These are phyloP conservation scores for Leptographium galeiforme DNA, from an alignment of 2,329 filamentous ascomycete species.

Conservation along the genomic window DNA sequence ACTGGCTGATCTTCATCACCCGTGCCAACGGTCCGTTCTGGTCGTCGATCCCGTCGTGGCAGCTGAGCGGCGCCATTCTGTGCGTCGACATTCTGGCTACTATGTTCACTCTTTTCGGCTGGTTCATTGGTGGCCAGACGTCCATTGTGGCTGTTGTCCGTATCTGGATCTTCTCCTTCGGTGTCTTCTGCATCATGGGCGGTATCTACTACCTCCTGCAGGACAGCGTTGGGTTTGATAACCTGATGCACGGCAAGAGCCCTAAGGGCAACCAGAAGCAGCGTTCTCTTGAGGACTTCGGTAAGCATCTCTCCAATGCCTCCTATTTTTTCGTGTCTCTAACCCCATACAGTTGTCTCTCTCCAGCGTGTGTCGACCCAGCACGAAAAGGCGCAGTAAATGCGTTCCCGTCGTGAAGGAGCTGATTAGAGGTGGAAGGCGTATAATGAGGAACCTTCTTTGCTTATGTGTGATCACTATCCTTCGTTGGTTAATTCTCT, in stretches of 20 bases:
- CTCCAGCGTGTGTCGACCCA: slow-evolving; percentile 83
- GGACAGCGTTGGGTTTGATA: slow-evolving; percentile 70
- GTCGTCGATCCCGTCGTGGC: slow-evolving; percentile 80
- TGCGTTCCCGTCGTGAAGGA: slow-evolving; percentile 13
- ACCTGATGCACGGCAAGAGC: slow-evolving; percentile 84
- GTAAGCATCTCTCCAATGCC: slow-evolving; percentile 36
- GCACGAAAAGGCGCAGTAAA: slow-evolving; percentile 75
- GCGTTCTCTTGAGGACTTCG: slow-evolving; percentile 77
- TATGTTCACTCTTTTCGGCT: slow-evolving; percentile 75
- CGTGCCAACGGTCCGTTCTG: slow-evolving; percentile 87
- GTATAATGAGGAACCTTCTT: slow-evolving; percentile 12
- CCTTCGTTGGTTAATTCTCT: slow-evolving; percentile 2
- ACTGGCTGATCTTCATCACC: slow-evolving; percentile 95
- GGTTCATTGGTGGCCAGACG: slow-evolving; percentile 53
- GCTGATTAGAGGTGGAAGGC: slow-evolving; percentile 14
- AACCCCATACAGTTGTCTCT: slow-evolving; percentile 56
- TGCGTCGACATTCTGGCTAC: slow-evolving; percentile 75
- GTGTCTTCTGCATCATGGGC: slow-evolving; percentile 68
- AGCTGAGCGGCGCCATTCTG: slow-evolving; percentile 64
- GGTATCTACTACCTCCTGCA: slow-evolving; percentile 67
- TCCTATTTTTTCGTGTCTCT: not conserved
- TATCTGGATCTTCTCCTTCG: slow-evolving; percentile 85
- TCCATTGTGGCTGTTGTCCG: slow-evolving; percentile 75
- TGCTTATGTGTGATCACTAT: slow-evolving; percentile 6
- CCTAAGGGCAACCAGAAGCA: slow-evolving; percentile 73